Evolutionary conservation across 108 stramenopile genomes (phyloP).

Genomic region (Skeletonema potamos): DNA sequence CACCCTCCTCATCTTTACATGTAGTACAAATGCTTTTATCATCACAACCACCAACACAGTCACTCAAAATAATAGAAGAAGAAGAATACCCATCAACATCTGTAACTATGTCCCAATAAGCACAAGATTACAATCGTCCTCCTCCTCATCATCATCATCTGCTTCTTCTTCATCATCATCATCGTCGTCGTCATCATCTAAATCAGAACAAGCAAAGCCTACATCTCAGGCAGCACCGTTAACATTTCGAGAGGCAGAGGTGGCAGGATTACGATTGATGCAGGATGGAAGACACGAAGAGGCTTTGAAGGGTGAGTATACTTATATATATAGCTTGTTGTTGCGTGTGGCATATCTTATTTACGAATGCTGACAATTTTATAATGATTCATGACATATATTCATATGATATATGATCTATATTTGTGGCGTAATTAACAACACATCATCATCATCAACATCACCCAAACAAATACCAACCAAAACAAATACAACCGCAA

Average conservation of each 20-base stretch:
- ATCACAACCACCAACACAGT: background rate
- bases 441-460: background rate
- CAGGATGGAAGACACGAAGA: slow-evolving; percentile 76
- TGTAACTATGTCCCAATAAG: background rate
- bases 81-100: background rate
- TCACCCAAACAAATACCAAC: background rate
- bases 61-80: background rate
- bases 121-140: background rate
- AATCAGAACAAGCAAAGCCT: background rate
- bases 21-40: slow-evolving; percentile 26
- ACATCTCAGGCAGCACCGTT: background rate
- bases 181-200: slow-evolving; percentile 1
- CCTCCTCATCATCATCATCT: too few species aligned
- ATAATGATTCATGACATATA: background rate
- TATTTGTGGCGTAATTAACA: background rate
- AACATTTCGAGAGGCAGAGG: slow-evolving; percentile 82
- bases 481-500: background rate
- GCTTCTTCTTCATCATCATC: too few species aligned
- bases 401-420: background rate
- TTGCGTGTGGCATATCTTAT: background rate
- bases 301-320: slow-evolving; percentile 63
- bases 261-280: slow-evolving; percentile 74
- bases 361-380: background rate
- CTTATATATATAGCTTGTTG: background rate
- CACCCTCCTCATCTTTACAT: background rate